Evolutionary conservation across 2,329 filamentous ascomycete species (phyloP).

Genomic region (Ceratocystiopsis sp.): DNA sequence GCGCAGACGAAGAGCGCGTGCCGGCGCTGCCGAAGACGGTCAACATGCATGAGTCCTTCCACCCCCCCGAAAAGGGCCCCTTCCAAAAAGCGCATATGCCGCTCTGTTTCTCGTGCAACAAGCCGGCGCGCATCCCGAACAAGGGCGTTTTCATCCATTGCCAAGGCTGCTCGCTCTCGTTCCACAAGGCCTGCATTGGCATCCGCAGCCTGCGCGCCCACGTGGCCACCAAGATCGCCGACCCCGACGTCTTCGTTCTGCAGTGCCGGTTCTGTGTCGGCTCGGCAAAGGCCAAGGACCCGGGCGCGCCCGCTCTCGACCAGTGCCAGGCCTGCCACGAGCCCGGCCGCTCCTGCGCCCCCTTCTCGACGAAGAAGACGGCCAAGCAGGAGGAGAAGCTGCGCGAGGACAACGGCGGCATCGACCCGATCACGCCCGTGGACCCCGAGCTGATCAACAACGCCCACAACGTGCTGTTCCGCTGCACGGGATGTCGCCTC

Average conservation of each 20-base stretch:
- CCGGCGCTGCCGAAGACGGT: slow-evolving; percentile 33
- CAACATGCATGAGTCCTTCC: slow-evolving; percentile 59
- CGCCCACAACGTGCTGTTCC: slow-evolving; percentile 58
- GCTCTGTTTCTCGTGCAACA: slow-evolving; percentile 54
- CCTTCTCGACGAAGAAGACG: slow-evolving; percentile 59
- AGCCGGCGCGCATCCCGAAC: slow-evolving; percentile 31
- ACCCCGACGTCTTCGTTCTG: slow-evolving; percentile 62
- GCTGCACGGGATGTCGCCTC: slow-evolving; percentile 60
- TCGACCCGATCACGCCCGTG: slow-evolving; percentile 58
- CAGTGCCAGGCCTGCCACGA: slow-evolving; percentile 54
- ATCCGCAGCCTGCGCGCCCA: slow-evolving; percentile 61
- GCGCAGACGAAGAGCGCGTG: slow-evolving; percentile 27
- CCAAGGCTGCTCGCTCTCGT: slow-evolving; percentile 74
- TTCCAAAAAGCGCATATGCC: slow-evolving; percentile 57
- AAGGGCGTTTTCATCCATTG: slow-evolving; percentile 67
- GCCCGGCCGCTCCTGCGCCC: slow-evolving; percentile 49
- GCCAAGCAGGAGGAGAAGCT: slow-evolving; percentile 70
- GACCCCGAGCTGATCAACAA: slow-evolving; percentile 54
- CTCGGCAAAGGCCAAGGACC: slow-evolving; percentile 48
- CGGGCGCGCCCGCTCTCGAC: slow-evolving; percentile 49
- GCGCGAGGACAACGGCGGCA: slow-evolving; percentile 59
- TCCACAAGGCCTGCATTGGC: slow-evolving; percentile 72
- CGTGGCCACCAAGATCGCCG: slow-evolving; percentile 68
- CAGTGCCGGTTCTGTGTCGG: slow-evolving; percentile 81
- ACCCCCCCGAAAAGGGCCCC: slow-evolving; percentile 34